A percentile compares a stretch with the other conserved stretches of the same genome.
phyloP scores from a whole-genome alignment of 2,329 filamentous ascomycete species.

The Penicillium vulpinum region DNA sequence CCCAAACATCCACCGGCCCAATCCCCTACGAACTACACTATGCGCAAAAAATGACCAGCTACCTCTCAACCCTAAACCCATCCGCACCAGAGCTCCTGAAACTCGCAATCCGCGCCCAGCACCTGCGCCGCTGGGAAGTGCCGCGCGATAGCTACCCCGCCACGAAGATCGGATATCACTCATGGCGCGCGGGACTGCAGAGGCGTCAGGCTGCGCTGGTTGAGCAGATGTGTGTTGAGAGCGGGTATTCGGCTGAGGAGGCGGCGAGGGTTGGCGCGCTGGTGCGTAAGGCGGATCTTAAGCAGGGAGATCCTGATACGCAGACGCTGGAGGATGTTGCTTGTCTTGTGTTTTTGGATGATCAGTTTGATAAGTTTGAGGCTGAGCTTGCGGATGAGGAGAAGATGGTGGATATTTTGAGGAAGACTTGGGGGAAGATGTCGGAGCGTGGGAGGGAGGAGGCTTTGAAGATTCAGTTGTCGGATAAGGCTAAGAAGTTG shows the following conservation, averaged over 20 bases:
- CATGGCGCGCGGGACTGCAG: constrained; percentile 74
- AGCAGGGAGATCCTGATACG: constrained; percentile 52
- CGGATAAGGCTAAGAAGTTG: constrained; percentile 61
- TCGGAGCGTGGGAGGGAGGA: constrained; percentile 61
- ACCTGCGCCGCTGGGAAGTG: constrained; percentile 83
- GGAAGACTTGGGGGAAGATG: constrained; percentile 79
- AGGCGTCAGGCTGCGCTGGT: constrained; percentile 69
- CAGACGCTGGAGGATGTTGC: constrained; percentile 82
- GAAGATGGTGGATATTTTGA: constrained; percentile 70
- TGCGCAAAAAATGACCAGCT: constrained; percentile 74
- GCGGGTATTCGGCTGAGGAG: constrained; percentile 55
- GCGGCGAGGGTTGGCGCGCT: constrained; percentile 65
- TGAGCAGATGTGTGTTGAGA: constrained; percentile 53
- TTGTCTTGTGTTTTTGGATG: constrained; percentile 82
- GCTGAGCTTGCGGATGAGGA: constrained; percentile 67
- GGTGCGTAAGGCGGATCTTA: constrained; percentile 75
- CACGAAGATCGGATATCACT: constrained; percentile 73
- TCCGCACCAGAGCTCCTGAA: constrained; percentile 66
- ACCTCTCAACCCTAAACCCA: constrained; percentile 63
- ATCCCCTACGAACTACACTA: constrained; percentile 81
- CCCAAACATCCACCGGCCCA: constrained; percentile 40
- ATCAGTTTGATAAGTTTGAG: constrained; percentile 81
- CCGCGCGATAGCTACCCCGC: constrained; percentile 71
- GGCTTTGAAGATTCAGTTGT: constrained; percentile 66
- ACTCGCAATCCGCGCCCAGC: constrained; percentile 79